Conservation (phyloP, 2,329 filamentous ascomycete species). For the Fusarium transvaalense region DNA sequence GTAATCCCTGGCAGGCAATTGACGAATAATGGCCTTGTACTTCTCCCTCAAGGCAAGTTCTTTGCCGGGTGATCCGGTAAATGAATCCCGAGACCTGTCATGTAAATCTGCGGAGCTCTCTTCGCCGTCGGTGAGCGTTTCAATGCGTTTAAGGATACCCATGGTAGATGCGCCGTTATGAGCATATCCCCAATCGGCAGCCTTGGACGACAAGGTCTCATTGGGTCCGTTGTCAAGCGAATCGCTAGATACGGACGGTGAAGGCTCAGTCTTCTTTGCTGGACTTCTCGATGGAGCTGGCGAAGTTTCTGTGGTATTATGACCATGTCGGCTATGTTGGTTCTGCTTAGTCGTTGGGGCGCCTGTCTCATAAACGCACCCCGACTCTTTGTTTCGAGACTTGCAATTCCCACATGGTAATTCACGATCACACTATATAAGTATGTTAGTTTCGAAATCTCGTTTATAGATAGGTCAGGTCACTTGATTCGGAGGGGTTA, state of each 20-base stretch:
- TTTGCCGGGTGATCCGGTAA: conserved; percentile 42
- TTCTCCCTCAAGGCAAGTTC: conserved; percentile 62
- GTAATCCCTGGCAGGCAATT: conserved; percentile 66
- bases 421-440: conserved; percentile 67
- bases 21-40: conserved; percentile 69
- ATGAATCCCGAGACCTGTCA: not conserved
- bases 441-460: conserved; percentile 8
- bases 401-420: conserved; percentile 71
- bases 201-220: conserved; percentile 57
- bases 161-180: conserved; percentile 65
- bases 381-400: conserved; percentile 66
- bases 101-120: conserved; percentile 25
- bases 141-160: conserved; percentile 67
- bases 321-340: conserved; percentile 11
- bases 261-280: conserved; percentile 1
- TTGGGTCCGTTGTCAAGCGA: conserved; percentile 16
- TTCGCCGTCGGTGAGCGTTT: conserved; percentile 55
- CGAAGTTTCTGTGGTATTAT: conserved; percentile 1
- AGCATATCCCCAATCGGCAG: conserved; percentile 67
- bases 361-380: conserved; percentile 69
- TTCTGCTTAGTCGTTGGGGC: conserved; percentile 56
- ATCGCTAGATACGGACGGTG: not conserved
- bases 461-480: not conserved
- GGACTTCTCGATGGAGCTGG: not conserved
- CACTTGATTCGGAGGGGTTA: too few relatives aligned